Conservation (phyloP, 257 asterid genomes). For the Lantana camara region DNA sequence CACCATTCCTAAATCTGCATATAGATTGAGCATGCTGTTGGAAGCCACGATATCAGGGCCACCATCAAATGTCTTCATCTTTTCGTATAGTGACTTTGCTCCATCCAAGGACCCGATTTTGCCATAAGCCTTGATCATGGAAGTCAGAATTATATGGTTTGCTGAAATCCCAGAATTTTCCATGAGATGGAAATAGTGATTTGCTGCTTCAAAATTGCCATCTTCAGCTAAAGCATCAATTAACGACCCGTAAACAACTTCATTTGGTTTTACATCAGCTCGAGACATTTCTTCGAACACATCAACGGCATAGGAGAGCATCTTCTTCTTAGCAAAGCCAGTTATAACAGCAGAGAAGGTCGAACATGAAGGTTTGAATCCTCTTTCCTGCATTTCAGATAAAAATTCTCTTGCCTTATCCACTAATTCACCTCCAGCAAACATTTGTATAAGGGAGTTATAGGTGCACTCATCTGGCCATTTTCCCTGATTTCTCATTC, state of each 20-base stretch:
- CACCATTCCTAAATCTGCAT: slow-evolving; percentile 77
- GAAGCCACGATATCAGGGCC: slow-evolving; percentile 91
- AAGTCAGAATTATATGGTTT: slow-evolving; percentile 69
- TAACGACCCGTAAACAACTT: slow-evolving; percentile 72
- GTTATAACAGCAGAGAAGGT: slow-evolving; percentile 76
- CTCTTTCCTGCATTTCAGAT: slow-evolving; percentile 68
- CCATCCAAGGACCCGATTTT: slow-evolving; percentile 74
- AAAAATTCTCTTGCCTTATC: slow-evolving; percentile 63
- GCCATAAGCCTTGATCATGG: slow-evolving; percentile 86
- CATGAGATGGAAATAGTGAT: slow-evolving; percentile 61
- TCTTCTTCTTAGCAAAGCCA: slow-evolving; percentile 49
- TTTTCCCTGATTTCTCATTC: slow-evolving; percentile 87
- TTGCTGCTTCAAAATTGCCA: slow-evolving; percentile 74
- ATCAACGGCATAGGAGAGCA: slow-evolving; percentile 61
- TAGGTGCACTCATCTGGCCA: slow-evolving; percentile 96
- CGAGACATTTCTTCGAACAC: slow-evolving; percentile 66
- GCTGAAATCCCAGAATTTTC: slow-evolving; percentile 61
- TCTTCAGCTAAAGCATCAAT: slow-evolving; percentile 80
- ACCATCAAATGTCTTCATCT: slow-evolving; percentile 57
- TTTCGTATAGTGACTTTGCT: slow-evolving; percentile 68
- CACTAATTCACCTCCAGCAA: slow-evolving; percentile 60
- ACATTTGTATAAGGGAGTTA: slow-evolving; percentile 86
- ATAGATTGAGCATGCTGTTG: slow-evolving; percentile 77
- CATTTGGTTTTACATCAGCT: slow-evolving; percentile 67
- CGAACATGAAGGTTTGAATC: slow-evolving; percentile 63